These are phyloP conservation scores for Endogone sp. DNA, from an alignment of 192 early-diverging fungal species.

Conservation along the genomic window DNA sequence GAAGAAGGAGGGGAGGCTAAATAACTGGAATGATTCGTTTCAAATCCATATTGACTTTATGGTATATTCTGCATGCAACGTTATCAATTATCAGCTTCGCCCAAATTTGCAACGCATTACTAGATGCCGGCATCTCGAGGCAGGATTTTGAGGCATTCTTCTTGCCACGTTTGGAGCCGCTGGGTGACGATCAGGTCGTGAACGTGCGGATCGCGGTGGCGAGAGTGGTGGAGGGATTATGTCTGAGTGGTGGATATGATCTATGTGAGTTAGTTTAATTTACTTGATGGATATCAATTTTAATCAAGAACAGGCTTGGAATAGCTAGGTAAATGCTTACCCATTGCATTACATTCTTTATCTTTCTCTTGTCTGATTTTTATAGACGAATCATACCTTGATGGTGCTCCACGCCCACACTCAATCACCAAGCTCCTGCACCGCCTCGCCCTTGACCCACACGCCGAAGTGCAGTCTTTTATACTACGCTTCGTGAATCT, in stretches of 20 bases:
- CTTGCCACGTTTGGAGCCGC: conserved; percentile 50
- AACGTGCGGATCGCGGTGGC: conserved; percentile 74
- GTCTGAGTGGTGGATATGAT: not conserved
- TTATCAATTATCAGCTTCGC: conserved; percentile 50
- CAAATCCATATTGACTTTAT: too few relatives aligned
- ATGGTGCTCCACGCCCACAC: too few relatives aligned
- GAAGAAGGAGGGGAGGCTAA: conserved; percentile 38
- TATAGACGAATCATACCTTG: not conserved
- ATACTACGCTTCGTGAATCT: not conserved
- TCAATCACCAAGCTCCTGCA: not conserved
- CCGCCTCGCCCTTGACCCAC: not conserved
- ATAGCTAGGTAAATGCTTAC: not conserved
- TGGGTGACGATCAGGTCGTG: conserved; percentile 59
- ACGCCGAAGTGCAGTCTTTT: not conserved
- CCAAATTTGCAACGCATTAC: conserved; percentile 64
- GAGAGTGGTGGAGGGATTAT: conserved; percentile 33
- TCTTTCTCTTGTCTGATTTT: not conserved
- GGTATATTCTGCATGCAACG: conserved; percentile 30
- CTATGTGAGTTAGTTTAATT: too few relatives aligned
- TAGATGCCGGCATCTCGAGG: conserved; percentile 55
- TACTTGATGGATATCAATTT: too few relatives aligned
- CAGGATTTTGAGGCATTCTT: conserved; percentile 69
- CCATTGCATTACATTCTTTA: conserved; percentile 1
- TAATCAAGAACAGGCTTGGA: not conserved
- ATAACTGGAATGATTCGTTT: too few relatives aligned